These are phyloP conservation scores for Protomyces pachydermus DNA, from an alignment of 1,139 yeast genomes.

Conservation along the genomic window DNA sequence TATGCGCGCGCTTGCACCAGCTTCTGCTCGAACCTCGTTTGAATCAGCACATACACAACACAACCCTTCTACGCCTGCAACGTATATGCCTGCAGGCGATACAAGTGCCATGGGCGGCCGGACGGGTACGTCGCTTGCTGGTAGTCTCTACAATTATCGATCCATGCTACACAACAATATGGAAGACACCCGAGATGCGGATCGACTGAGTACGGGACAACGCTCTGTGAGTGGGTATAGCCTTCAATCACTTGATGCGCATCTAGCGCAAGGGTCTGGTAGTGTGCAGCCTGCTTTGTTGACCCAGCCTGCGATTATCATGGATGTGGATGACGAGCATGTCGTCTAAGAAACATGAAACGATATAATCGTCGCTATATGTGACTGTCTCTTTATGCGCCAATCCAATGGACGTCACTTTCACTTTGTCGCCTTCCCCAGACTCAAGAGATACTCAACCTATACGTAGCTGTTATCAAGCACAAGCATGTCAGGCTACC, in stretches of 20 bases:
- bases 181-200: not conserved
- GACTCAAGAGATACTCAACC: no score
- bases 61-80: not conserved
- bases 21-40: conserved; percentile 17
- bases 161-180: not conserved
- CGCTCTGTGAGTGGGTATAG: not conserved
- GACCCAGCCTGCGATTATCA: not conserved
- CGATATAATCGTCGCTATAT: not conserved
- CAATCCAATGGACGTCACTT: not conserved
- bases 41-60: conserved; percentile 5
- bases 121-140: not conserved
- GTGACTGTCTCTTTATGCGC: not conserved
- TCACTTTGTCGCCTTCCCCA: not conserved
- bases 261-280: not conserved
- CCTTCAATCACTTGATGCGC: not conserved
- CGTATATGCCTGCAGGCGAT: not conserved
- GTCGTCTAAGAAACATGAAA: not conserved
- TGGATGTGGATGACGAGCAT: not conserved
- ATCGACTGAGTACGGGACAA: not conserved
- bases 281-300: not conserved
- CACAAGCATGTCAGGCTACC: not conserved
- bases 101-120: not conserved
- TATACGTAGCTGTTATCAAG: no score
- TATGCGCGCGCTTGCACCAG: conserved; percentile 21
- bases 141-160: not conserved